Percentiles rank a stretch among this genome's conserved stretches.
phyloP scores from a whole-genome alignment of 169 alveolate genomes.

The Ichthyophthirius multifiliis region DNA sequence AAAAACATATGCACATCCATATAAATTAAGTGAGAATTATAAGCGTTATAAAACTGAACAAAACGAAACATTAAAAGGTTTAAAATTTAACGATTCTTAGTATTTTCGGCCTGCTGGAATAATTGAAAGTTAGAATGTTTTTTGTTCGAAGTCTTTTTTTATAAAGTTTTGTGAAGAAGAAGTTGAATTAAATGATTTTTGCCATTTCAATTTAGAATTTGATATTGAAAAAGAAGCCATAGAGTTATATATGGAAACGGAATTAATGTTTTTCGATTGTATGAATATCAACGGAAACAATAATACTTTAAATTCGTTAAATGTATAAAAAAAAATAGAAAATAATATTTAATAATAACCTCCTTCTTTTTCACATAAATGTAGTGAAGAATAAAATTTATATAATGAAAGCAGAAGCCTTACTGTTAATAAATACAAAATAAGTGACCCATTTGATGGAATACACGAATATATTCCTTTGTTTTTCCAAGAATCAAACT shows the following conservation, averaged over 20 bases:
- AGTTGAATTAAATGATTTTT: slow-evolving; percentile 81
- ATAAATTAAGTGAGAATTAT: slow-evolving; percentile 48
- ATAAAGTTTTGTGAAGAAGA: slow-evolving; percentile 86
- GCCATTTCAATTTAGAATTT: slow-evolving; percentile 78
- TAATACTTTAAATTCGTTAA: background rate
- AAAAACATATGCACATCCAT: slow-evolving; percentile 62
- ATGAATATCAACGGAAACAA: slow-evolving; percentile 13
- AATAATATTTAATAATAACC: slow-evolving; percentile 17
- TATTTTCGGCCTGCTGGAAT: slow-evolving; percentile 57
- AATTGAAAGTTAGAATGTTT: slow-evolving; percentile 56
- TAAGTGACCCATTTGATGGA: slow-evolving; percentile 33
- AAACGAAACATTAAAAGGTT: slow-evolving; percentile 34
- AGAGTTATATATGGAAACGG: slow-evolving; percentile 54
- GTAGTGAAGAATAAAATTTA: slow-evolving; percentile 37
- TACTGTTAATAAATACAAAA: slow-evolving; percentile 37
- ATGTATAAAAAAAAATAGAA: background rate
- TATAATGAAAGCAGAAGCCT: slow-evolving; percentile 43
- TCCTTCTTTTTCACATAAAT: slow-evolving; percentile 9
- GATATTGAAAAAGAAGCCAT: slow-evolving; percentile 42
- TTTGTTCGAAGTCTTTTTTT: slow-evolving; percentile 70
- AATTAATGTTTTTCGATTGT: slow-evolving; percentile 61
- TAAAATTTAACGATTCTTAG: slow-evolving; percentile 50
- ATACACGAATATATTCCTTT: slow-evolving; percentile 60
- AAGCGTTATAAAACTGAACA: slow-evolving; percentile 51
- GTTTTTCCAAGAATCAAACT: slow-evolving; percentile 61